phyloP scores from a whole-genome alignment of 108 stramenopile genomes.

The Ochromonas danica region DNA sequence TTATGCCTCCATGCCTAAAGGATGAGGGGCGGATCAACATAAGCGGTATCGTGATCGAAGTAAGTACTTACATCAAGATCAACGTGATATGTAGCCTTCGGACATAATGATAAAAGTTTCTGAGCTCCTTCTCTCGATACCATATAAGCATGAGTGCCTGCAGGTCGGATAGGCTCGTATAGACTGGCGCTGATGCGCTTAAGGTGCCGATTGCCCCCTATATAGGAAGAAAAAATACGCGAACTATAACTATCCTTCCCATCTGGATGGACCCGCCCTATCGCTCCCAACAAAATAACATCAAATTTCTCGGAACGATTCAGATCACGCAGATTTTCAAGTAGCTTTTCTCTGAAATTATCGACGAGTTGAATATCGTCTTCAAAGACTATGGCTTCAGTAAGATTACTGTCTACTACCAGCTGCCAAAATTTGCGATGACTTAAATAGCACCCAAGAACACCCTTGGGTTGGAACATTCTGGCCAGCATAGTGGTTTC shows the following conservation, averaged over 20 bases:
- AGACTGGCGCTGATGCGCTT: not conserved
- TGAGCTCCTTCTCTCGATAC: not conserved
- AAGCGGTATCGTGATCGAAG: too few species aligned
- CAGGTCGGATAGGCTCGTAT: not conserved
- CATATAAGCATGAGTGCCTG: not conserved
- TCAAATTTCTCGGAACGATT: not conserved
- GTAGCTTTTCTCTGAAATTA: not conserved
- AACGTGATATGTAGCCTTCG: not conserved
- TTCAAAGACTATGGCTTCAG: not conserved
- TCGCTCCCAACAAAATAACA: not conserved
- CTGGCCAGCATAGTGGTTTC: not conserved
- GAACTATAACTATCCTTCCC: not conserved
- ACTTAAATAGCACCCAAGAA: not conserved
- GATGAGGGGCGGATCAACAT: not conserved
- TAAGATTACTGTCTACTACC: not conserved
- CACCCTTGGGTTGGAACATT: not conserved
- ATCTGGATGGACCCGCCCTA: not conserved
- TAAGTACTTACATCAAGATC: not conserved
- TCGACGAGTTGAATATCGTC: not conserved
- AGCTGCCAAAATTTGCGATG: not conserved
- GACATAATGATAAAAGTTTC: not conserved
- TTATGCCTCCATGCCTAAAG: not conserved
- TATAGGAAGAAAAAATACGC: not conserved
- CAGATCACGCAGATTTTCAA: not conserved
- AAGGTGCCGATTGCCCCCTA: not conserved